Evolutionary conservation across 768 basidiomycete species (phyloP).

Genomic region (Lentinula raphanica): DNA sequence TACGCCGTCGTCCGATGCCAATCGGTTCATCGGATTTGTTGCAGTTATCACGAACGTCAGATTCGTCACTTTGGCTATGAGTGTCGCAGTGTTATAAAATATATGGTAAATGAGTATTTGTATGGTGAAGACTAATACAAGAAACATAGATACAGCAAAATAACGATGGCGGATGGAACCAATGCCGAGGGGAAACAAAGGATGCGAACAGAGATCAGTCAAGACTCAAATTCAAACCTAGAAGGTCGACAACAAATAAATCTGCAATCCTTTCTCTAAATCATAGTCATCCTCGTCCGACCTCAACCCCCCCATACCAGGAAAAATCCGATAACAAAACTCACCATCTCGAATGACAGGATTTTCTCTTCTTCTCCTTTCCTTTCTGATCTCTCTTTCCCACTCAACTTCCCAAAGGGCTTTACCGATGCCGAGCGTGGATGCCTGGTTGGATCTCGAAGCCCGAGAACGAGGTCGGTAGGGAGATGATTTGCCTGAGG

Average conservation of each 20-base stretch:
- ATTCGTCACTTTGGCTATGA: too few species aligned
- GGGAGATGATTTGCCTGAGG: neutral
- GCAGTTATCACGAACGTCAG: too few species aligned
- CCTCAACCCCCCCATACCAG: neutral
- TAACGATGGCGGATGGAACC: constrained; percentile 28
- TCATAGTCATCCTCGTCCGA: neutral
- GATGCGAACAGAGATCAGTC: neutral
- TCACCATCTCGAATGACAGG: constrained; percentile 45
- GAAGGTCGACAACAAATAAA: constrained; percentile 57
- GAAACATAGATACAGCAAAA: constrained; percentile 41
- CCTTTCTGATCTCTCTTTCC: constrained; percentile 59
- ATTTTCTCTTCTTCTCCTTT: constrained; percentile 44
- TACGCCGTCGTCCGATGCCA: too few species aligned
- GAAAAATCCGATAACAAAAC: constrained; percentile 6
- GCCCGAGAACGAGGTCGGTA: constrained; percentile 4
- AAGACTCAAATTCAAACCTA: too few species aligned
- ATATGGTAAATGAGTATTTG: constrained; percentile 13
- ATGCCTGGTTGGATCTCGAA: constrained; percentile 44
- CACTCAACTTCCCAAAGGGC: constrained; percentile 65
- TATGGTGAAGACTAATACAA: constrained; percentile 16
- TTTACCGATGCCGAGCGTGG: constrained; percentile 55
- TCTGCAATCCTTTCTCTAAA: constrained; percentile 50
- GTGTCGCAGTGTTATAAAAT: neutral
- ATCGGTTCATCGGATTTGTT: too few species aligned
- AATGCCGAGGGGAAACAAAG: constrained; percentile 7